Base-by-base conservation (phyloP, 2,329 filamentous ascomycete genomes). In the Xylariaceae sp. region DNA sequence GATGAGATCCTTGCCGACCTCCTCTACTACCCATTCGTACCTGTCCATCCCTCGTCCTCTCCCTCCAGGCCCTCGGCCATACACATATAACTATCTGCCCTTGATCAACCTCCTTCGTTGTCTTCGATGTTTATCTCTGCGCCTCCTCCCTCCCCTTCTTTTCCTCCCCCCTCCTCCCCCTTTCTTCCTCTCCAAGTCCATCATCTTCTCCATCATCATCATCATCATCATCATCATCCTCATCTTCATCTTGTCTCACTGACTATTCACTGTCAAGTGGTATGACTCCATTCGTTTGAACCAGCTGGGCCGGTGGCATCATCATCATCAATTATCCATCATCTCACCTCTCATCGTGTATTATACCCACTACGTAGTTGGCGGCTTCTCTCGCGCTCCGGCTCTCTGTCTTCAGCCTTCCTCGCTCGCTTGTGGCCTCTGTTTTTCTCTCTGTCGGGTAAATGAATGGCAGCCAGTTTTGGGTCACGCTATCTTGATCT, bases 281-380 rank as follows among this genome's bases (percentile, higher is more conserved):
- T 68, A 76, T 76, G 75, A 71, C 71, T 72, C 76, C 71, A 70
- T 74, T 76, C 74, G 72, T 71, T 75, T 77, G 66, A 70, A 58
- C 51, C 37, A 62, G 59, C 52, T 64, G 61, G 62, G 60, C 56
- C 62, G 66, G 64, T 60, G 53, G 60, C 65, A 64, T 65, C 23
- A 30, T 30, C 23, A 30, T 30, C 23, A 4, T 30, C 23, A 30
- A 30, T 30, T 30, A 30, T 30, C 23, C 4, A 30, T 30, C 23
- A 30, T 30, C 23, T 30, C 23, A 30, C 23, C 23, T 30, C 23
- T 30, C 23, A 60, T 67, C 64, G 64, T 72, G 67, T 71, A 72
- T 66, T 67, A 70, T 70, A 51, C 23, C 23, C 23, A 30, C 49
- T 51, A 15, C 49, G 49, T 51, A 70, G 45, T 67, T 64, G 60